These are phyloP conservation scores for Lenzites betulinus DNA, from an alignment of 768 basidiomycete species.

Conservation along the genomic window DNA sequence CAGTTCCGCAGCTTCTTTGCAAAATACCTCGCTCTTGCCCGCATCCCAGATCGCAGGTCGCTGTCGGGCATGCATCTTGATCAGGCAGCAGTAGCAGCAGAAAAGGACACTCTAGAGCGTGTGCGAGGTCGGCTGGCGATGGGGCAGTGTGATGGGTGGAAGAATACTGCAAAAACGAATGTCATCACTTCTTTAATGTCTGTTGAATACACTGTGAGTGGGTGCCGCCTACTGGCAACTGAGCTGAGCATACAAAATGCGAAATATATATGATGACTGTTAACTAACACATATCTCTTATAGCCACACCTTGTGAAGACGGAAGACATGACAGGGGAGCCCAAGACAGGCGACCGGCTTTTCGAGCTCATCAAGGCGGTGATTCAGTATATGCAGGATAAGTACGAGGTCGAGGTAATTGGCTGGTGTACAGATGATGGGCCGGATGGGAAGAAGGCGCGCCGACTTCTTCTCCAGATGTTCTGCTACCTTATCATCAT, in stretches of 20 bases:
- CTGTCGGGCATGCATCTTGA: conserved; percentile 14
- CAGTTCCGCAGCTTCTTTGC: conserved; percentile 24
- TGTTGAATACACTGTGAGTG: conserved; percentile 15
- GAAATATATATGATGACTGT: no score
- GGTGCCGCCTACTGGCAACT: not conserved
- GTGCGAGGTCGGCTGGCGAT: conserved; percentile 13
- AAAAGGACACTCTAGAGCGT: not conserved
- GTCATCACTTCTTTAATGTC: conserved; percentile 15
- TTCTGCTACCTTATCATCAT: conserved; percentile 2
- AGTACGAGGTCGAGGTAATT: conserved; percentile 6
- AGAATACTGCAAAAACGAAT: conserved; percentile 6
- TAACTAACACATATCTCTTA: not conserved
- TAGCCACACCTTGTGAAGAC: conserved; percentile 9
- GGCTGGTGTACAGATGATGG: conserved; percentile 19
- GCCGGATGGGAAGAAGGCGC: conserved; percentile 20
- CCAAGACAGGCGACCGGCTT: conserved; percentile 18
- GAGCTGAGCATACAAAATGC: no score
- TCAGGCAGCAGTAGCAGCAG: not conserved
- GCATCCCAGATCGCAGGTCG: conserved; percentile 14
- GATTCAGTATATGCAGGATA: conserved; percentile 8
- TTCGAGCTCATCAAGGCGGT: conserved; percentile 9
- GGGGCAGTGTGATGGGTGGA: conserved; percentile 16
- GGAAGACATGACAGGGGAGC: conserved; percentile 11
- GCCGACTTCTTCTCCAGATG: not conserved
- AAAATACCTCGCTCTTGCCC: conserved; percentile 27